Percentiles rank a stretch among this genome's conserved stretches.
phyloP scores from a whole-genome alignment of 2,329 filamentous ascomycete genomes.

The Fusarium mundagurra region DNA sequence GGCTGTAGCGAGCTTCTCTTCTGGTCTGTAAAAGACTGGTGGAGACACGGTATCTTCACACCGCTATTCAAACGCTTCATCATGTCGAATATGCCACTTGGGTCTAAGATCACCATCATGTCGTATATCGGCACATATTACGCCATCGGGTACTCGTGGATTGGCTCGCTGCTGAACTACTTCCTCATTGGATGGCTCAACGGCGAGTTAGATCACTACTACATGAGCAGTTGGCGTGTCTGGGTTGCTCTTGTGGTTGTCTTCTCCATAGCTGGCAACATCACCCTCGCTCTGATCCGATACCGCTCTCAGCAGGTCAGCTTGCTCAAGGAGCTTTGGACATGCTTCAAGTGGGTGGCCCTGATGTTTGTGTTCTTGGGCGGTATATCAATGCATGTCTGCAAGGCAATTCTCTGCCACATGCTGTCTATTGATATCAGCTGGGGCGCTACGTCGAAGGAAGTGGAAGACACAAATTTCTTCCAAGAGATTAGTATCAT shows the following conservation, averaged over 20 bases:
- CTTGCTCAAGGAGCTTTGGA: conserved; percentile 29
- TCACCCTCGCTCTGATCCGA: conserved; percentile 25
- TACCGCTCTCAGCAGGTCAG: not conserved
- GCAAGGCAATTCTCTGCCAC: conserved; percentile 36
- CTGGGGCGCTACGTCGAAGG: conserved; percentile 12
- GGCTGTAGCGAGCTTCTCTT: conserved; percentile 77
- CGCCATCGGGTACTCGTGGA: conserved; percentile 63
- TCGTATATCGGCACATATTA: conserved; percentile 55
- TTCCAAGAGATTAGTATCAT: not conserved
- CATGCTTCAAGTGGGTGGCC: conserved; percentile 33
- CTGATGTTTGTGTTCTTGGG: conserved; percentile 40
- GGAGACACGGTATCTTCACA: not conserved
- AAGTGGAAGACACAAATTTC: not conserved
- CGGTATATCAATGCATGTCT: conserved; percentile 37
- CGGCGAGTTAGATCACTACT: conserved; percentile 72
- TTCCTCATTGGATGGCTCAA: conserved; percentile 76
- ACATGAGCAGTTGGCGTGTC: conserved; percentile 71
- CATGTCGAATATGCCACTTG: not conserved
- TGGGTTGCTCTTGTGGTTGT: conserved; percentile 57
- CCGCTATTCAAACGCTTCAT: not conserved
- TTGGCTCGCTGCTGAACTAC: conserved; percentile 75
- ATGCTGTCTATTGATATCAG: conserved; percentile 37
- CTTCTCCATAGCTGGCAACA: conserved; percentile 27
- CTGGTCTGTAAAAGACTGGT: conserved; percentile 62
- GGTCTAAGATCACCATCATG: conserved; percentile 40